Evolutionary conservation across 257 asterid genomes (phyloP).

Genomic region (Penstemon eatonii): DNA sequence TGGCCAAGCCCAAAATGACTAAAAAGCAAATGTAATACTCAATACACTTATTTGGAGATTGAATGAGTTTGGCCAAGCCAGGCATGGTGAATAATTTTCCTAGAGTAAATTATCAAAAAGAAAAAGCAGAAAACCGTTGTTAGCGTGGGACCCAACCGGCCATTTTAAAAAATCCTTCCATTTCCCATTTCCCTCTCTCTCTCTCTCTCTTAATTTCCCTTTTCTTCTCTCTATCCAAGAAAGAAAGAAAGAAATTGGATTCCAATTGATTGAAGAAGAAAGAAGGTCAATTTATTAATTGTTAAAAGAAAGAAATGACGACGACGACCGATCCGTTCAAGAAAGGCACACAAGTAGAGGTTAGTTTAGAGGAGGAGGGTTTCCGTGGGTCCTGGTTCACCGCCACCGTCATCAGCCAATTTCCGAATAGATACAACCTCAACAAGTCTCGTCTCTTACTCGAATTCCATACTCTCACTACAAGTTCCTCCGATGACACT

Average conservation of each 20-base stretch:
- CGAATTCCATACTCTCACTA: conserved; percentile 43
- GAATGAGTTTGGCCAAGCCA: too few species aligned
- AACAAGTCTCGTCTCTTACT: conserved; percentile 27
- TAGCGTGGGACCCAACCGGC: background rate
- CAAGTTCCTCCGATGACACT: background rate
- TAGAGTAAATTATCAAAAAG: background rate
- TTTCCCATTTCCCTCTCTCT: conserved; percentile 19
- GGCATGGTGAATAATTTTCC: too few species aligned
- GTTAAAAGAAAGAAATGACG: too few species aligned
- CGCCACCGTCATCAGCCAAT: conserved; percentile 46
- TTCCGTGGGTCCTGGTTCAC: conserved; percentile 67
- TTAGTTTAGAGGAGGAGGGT: conserved; percentile 46
- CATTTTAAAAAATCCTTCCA: conserved; percentile 8
- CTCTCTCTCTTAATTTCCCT: background rate
- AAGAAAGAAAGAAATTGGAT: background rate
- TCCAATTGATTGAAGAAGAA: too few species aligned
- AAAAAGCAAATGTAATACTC: too few species aligned
- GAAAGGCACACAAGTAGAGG: conserved; percentile 51
- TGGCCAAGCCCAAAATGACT: too few species aligned
- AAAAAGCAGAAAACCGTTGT: too few species aligned
- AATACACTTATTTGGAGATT: too few species aligned
- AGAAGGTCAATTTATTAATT: too few species aligned
- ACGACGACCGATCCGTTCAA: conserved; percentile 28
- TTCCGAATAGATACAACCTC: conserved; percentile 16
- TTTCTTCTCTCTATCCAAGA: background rate